Evolutionary conservation across 352 stramenopile genomes (phyloP), one percentile per base, ranked within the genome.

Genomic region (Pythium folliculosum): DNA sequence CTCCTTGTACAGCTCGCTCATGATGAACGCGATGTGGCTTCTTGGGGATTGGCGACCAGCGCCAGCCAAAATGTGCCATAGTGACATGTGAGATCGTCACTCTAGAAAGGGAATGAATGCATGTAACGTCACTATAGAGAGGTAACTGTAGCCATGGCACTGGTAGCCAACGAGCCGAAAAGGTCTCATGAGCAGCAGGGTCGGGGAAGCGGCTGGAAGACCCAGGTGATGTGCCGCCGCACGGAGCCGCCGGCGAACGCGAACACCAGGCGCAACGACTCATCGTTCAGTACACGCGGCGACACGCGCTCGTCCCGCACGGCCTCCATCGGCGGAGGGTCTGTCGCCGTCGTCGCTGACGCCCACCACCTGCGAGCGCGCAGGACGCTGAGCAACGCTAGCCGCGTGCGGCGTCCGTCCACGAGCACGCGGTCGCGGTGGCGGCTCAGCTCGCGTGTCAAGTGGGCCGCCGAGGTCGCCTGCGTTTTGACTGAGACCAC

Each of bases 1-100:
- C 65, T 94, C 87, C 68, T 89, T 88, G 68, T 95, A 95, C 17
- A 95, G 78, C 71, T 93, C 84, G 52, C 85, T 95, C 87, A 92
- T 94, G 52, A 32, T 32, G 27, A 5, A 32, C 27, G 27, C 27
- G 27, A 32, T 5, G 27, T 32, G 27, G 38, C 47, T 13, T 21
- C 6, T 19, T 54, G 0, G 45, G 16, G 27, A 32, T 27, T n/a
- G 5, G 4, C 3, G 23, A 8, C 40, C 22, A 14, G 21, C 9
- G 43, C 59, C 59, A 65, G 30, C 57, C 19, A 30, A 64, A 32
- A 32, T 32, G 27, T 5, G 53, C 21, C 5, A 16, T 32, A 58
- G 43, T 49, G 38, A 50, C 25, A 51, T 50, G 50, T 32, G 60
- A 55, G 22, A 32, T 35, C 32, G 49, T 43, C 14, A 43, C 37